Conservation (phyloP, 2,329 filamentous ascomycete genomes). For the Diplocarpon mali region DNA sequence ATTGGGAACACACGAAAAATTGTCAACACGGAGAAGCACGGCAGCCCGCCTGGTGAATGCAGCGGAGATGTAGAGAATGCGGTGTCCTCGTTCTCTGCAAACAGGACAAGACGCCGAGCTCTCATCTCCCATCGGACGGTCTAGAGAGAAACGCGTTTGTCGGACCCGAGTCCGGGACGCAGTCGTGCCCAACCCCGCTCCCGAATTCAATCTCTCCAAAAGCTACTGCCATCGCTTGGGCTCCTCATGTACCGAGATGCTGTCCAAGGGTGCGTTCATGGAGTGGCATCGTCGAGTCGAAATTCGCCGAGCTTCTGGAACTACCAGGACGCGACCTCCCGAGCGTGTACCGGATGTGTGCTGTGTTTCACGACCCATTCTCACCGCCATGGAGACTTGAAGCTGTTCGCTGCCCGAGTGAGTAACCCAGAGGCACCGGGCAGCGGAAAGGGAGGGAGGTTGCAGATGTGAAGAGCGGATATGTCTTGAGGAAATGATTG, state of each 20-base stretch:
- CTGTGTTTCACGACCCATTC: conserved; percentile 13
- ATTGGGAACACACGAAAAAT: background rate
- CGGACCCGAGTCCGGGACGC: background rate
- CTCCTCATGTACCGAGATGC: background rate
- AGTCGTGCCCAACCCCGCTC: background rate
- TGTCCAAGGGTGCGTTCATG: background rate
- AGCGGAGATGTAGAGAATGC: background rate
- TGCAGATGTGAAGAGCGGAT: conserved; percentile 24
- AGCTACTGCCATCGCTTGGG: background rate
- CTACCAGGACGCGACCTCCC: background rate
- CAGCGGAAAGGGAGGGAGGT: conserved; percentile 15
- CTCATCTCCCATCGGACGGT: background rate
- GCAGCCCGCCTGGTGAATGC: conserved; percentile 11
- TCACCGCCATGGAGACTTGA: conserved; percentile 20
- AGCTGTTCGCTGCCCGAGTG: conserved; percentile 11
- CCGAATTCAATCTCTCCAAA: background rate
- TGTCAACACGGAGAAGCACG: conserved; percentile 4
- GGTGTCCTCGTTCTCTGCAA: background rate
- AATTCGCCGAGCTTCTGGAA: conserved; percentile 3
- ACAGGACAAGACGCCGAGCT: background rate
- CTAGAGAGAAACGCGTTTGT: conserved; percentile 3
- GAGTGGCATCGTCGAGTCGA: background rate
- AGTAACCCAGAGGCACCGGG: conserved; percentile 8
- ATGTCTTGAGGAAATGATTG: conserved; percentile 11
- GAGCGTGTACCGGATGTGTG: conserved; percentile 9